A percentile compares a stretch with the other conserved stretches of the same genome.
Evolutionary conservation across 2,329 filamentous ascomycete genomes (phyloP).

Genomic region (Penicillium corylophilum): DNA sequence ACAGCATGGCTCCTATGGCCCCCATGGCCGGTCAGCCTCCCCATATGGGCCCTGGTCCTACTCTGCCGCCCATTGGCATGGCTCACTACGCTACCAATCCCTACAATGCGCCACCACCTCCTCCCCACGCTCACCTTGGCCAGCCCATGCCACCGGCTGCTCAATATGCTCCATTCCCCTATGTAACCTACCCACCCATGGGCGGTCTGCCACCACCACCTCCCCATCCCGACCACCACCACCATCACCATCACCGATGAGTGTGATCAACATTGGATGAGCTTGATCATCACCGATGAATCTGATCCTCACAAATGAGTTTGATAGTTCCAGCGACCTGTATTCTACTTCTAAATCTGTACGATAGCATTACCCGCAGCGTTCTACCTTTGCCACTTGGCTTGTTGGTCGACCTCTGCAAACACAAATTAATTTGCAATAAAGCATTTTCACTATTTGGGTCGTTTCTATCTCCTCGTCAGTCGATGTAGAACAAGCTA

Average conservation of each 20-base stretch:
- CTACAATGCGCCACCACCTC: conserved; percentile 16
- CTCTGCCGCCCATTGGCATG: conserved; percentile 20
- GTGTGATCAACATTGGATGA: neutral
- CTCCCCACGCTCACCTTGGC: conserved; percentile 13
- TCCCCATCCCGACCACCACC: neutral
- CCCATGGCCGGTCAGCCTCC: conserved; percentile 18
- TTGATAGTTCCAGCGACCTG: neutral
- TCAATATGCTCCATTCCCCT: conserved; percentile 33
- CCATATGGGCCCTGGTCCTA: conserved; percentile 11
- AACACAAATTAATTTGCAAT: neutral
- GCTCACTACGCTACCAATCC: conserved; percentile 16
- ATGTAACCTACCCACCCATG: conserved; percentile 14
- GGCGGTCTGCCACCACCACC: neutral
- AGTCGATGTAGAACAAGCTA: neutral
- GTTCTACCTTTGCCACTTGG: neutral
- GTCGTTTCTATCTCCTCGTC: neutral
- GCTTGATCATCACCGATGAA: neutral
- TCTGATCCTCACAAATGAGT: neutral
- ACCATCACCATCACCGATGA: conserved; percentile 4
- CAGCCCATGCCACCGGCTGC: conserved; percentile 14
- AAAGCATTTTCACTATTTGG: neutral
- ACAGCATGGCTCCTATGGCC: conserved; percentile 18
- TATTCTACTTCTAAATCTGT: neutral
- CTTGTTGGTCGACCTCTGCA: neutral
- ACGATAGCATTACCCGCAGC: neutral